These are phyloP conservation scores for Solanum ahanhuiri DNA, from an alignment of 257 asterid genomes.

Conservation along the genomic window DNA sequence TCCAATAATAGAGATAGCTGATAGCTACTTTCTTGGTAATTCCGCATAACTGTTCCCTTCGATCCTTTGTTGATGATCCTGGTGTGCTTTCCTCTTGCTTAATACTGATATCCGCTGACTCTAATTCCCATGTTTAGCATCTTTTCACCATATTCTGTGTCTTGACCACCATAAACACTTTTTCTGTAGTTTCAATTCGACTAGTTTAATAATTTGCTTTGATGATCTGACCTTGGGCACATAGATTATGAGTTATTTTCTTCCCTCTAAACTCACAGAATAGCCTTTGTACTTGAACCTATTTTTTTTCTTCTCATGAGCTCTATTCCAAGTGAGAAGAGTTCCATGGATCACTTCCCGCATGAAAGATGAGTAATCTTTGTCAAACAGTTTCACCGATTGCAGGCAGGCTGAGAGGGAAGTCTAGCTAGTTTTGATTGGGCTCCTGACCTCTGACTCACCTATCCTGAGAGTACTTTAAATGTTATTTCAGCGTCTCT, in stretches of 20 bases:
- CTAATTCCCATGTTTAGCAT: background rate
- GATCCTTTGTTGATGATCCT: background rate
- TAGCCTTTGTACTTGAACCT: background rate
- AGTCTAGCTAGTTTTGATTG: background rate
- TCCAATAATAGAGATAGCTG: background rate
- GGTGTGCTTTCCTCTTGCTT: background rate
- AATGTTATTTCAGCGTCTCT: background rate
- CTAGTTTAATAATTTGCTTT: background rate
- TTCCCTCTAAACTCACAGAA: background rate
- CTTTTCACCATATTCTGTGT: background rate
- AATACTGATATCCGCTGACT: background rate
- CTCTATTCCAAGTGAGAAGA: background rate
- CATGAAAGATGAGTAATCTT: background rate
- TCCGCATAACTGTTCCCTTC: background rate
- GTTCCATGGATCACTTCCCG: background rate
- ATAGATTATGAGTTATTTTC: background rate
- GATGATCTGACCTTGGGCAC: background rate
- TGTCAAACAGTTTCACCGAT: background rate
- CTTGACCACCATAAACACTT: background rate
- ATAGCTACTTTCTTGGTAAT: background rate
- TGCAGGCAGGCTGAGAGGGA: background rate
- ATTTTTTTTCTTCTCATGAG: background rate
- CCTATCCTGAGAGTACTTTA: background rate
- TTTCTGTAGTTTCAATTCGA: background rate
- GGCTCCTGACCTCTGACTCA: background rate